phyloP scores from a whole-genome alignment of 306 rosid genomes.

The Elaeagnus macrophylla region DNA sequence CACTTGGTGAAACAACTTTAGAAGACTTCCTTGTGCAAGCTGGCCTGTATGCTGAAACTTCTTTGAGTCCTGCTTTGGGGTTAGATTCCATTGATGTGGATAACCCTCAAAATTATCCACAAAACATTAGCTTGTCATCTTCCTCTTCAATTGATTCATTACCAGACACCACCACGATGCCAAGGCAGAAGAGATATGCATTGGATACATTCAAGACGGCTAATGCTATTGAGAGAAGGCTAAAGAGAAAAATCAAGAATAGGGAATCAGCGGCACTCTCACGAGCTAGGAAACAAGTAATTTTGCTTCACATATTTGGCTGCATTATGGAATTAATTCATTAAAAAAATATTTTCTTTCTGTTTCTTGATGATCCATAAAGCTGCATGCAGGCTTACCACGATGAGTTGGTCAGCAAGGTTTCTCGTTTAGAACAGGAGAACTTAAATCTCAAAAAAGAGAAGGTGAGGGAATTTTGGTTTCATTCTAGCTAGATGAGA shows the following conservation, averaged over 20 bases:
- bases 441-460: conserved; percentile 58
- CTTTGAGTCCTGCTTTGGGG: conserved; percentile 30
- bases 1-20: conserved; percentile 60
- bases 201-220: conserved; percentile 53
- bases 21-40: conserved; percentile 79
- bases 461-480: conserved; percentile 35
- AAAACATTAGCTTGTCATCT: conserved; percentile 35
- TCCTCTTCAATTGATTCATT: conserved; percentile 47
- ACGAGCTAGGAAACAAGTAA: conserved; percentile 82
- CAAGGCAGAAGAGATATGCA: conserved; percentile 48
- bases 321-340: conserved; percentile 6
- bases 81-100: conserved; percentile 32
- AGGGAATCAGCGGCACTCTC: conserved; percentile 90
- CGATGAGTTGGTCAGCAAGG: conserved; percentile 61
- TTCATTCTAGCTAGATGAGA: not conserved
- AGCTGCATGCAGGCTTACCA: conserved; percentile 45
- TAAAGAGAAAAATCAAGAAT: conserved; percentile 78
- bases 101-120: conserved; percentile 30
- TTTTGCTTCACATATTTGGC: no score
- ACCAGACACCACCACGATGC: conserved; percentile 38
- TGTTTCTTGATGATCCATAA: conserved; percentile 13
- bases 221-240: conserved; percentile 63
- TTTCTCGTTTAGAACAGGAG: conserved; percentile 49
- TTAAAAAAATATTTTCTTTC: not conserved
- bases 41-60: conserved; percentile 64